A percentile compares a stretch with the other conserved stretches of the same genome.
Conservation (phyloP, 192 early-diverging fungal genomes). For the Backusella psychrophila region DNA sequence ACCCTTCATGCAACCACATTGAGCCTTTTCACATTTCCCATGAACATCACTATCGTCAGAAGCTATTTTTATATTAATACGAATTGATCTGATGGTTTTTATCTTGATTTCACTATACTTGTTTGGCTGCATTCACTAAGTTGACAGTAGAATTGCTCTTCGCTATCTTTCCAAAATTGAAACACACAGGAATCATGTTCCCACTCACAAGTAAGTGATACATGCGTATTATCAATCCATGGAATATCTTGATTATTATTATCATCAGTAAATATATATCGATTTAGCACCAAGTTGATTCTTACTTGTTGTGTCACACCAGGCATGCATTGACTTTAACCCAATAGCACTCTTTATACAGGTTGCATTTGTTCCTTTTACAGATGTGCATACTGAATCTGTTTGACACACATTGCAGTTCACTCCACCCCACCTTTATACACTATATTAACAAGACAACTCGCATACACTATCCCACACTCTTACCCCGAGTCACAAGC, state of each 20-base stretch:
- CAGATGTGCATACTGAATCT: slow-evolving; percentile 21
- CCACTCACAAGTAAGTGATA: slow-evolving; percentile 49
- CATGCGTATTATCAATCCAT: slow-evolving; percentile 58
- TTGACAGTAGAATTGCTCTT: slow-evolving; percentile 85
- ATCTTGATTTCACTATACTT: slow-evolving; percentile 12
- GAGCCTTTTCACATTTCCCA: slow-evolving; percentile 61
- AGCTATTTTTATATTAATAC: background rate
- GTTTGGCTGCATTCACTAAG: slow-evolving; percentile 62
- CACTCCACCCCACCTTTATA: slow-evolving; percentile 72
- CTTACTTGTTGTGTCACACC: slow-evolving; percentile 39
- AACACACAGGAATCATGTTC: slow-evolving; percentile 43
- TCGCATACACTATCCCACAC: background rate
- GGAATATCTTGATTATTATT: slow-evolving; percentile 26
- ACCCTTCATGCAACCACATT: slow-evolving; percentile 73
- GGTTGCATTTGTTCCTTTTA: slow-evolving; percentile 29
- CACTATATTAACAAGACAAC: background rate
- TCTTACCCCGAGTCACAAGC: slow-evolving; percentile 35
- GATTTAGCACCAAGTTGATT: background rate
- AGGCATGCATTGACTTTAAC: slow-evolving; percentile 34
- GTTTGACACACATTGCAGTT: slow-evolving; percentile 78
- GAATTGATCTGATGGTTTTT: background rate
- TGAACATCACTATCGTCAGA: slow-evolving; percentile 27
- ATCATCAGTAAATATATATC: no score
- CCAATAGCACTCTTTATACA: slow-evolving; percentile 37
- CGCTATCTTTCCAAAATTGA: slow-evolving; percentile 74